Evolutionary conservation across 208 protist species (phyloP), one percentile per base, ranked within the genome.

Genomic region (Trypanosoma avium): DNA sequence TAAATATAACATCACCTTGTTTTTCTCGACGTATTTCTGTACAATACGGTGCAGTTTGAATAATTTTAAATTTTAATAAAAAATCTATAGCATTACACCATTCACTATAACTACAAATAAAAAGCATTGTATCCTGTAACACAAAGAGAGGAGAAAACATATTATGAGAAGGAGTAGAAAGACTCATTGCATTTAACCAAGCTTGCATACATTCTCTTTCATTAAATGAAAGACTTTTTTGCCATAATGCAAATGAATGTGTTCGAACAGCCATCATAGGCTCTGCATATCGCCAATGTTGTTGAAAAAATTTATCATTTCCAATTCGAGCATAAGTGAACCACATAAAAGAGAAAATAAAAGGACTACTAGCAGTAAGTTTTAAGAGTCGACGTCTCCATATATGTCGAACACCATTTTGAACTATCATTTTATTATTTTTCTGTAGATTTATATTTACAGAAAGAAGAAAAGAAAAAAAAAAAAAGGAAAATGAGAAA

Each of bases 241-340:
- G 45, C 84, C 84, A 88, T 17, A 91, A 86, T 10, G 48, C 61
- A 24, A 66, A 69, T 33, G 70, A 73, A 45, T 67, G 74, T 24
- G 45, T 50, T 24, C 68, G 76, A 3, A 42, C 46, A 13, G 77
- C 47, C 29, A 80, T 53, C 3, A 81, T 69, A 9, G 83, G 80
- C 1, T 61, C 83, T 60, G 82, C 87, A 49, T 79, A 87, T 15
- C 50, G 21, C 83, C 88, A 92, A 63, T 94, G 88, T 40, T 59
- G 13, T 21, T 81, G 70, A 59, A 84, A 86, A 47, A 79, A 75
- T 1, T 35, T 46, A 50, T 94, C 88, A 3, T n/a, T 77, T 1
- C 40, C 33, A 5, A 61, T 52, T 0, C 62, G 45, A 2, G 82
- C 79, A 52, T 69, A 84, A 3, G 76, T 1, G 13, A 91, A 53